These are phyloP conservation scores for Pseudoneurospora amorphoporcata DNA, from an alignment of 495 filamentous ascomycete genomes.

Conservation along the genomic window DNA sequence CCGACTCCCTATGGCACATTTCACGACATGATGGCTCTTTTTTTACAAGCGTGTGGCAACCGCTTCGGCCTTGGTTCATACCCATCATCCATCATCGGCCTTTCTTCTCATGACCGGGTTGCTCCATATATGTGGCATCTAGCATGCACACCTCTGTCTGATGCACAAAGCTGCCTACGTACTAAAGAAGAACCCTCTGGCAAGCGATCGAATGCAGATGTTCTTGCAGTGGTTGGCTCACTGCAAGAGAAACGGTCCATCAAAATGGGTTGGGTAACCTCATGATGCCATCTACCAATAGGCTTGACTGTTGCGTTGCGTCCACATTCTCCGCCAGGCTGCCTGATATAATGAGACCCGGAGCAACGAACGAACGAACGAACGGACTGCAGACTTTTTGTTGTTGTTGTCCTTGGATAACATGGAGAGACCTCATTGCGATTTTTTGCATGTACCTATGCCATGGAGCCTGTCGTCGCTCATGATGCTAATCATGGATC, in stretches of 20 bases:
- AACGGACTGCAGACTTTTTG: background rate
- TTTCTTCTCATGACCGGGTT: background rate
- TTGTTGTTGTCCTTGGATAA: background rate
- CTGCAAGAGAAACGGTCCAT: background rate
- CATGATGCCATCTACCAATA: background rate
- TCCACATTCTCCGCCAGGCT: background rate
- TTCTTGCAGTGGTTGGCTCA: background rate
- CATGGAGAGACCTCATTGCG: background rate
- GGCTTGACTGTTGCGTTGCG: background rate
- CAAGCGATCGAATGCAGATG: background rate
- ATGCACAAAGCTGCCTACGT: background rate
- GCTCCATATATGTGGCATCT: background rate
- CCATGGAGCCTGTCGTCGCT: background rate
- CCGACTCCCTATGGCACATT: background rate
- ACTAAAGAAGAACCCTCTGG: background rate
- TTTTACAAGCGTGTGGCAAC: background rate
- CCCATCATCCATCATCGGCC: background rate
- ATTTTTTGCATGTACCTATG: background rate
- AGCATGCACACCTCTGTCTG: background rate
- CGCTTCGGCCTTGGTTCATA: background rate
- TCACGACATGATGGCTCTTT: slow-evolving; percentile 5
- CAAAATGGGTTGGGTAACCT: background rate
- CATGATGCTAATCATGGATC: background rate
- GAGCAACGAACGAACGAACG: background rate
- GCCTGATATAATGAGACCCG: background rate